Evolutionary conservation across 1,284 basidiomycete genomes (phyloP), one percentile per base, ranked within the genome.

Genomic region (Tylopilus sp.): DNA sequence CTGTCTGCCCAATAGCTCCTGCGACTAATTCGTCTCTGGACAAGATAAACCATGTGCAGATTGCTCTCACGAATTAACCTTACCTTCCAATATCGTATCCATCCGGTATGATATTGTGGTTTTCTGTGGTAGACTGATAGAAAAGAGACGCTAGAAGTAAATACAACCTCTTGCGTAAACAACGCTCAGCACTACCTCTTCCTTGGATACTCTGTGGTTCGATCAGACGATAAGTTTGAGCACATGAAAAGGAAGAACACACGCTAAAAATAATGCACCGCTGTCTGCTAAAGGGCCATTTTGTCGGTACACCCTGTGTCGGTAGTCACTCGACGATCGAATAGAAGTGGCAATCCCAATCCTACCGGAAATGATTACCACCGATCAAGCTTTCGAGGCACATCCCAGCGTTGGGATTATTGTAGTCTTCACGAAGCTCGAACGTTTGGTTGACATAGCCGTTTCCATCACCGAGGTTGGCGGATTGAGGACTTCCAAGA

Each of bases 241-340:
- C n/a, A n/a, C n/a, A n/a, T n/a, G n/a, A n/a, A n/a, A n/a, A n/a
- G n/a, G 10, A 13, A 43, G 16, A 9, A 26, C 8, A 38, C 64
- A 84, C 80, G 82, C 84, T 30, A 86, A 69, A 64, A 86, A 86
- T 26, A 84, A 64, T 7, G 84, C 82, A 1, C 78, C 78, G 30
- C 73, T 81, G 51, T 82, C 57, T 1, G 78, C 81, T 13, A 23
- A 19, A 1, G 76, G 59, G 1, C 84, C 83, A 53, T 86, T 80
- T 63, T 86, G 84, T 36, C 72, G 73, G 60, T 64, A 86, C 7
- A 82, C 66, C 12, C 80, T 83, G 49, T 21, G 4, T 8, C 30
- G n/a, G n/a, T n/a, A n/a, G n/a, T n/a, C n/a, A n/a, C n/a, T n/a
- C n/a, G n/a, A n/a, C n/a, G n/a, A n/a, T n/a, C n/a, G n/a, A n/a